Base-by-base conservation (phyloP, 768 basidiomycete genomes). In the Lactarius trivialis region DNA sequence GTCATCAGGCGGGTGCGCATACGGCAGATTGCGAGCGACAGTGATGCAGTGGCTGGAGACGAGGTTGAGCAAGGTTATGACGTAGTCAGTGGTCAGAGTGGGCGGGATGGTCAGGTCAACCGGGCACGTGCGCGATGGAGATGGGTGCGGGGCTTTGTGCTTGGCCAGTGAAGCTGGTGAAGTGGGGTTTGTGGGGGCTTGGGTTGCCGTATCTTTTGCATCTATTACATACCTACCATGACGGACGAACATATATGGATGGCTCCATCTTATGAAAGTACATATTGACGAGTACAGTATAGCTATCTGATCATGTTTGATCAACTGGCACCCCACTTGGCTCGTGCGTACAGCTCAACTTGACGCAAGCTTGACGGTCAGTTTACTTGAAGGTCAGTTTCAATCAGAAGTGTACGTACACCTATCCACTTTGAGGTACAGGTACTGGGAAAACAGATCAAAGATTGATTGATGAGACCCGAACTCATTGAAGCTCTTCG, bases 1-100 rank as follows among this genome's bases (percentile, higher is more conserved):
- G 32, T 14, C 33, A 63, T 61, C 50, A 57, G 64, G 32, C 54
- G 54, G 32, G 53, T 19, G 55, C 53, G 41, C 37, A 12, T 28
- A 45, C 62, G 66, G 52, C 56, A 65, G 65, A 28, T 41, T 28
- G 64, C 24, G 55, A 60, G 57, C 56, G 65, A 62, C 11, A 24
- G 21, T n/a, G 15, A 33, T 37, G 55, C 19, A 17, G 43, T 50
- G 26, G 19, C 30, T 59, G 41, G 12, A 43, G 48, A 41, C 14
- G 61, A 58, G 15, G 57, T 26, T 30, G 63, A 50, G 34, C 57
- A 34, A 50, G 52, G 43, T 28, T 15, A 24, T 6, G 55, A 56
- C 19, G 60, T 30, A 4, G 24, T 3, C 15, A 19, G 12, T 50
- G 60, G 43, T 8, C 56, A 57, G 26, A 14, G 43, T 21, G 55